Evolutionary conservation across 1,284 basidiomycete genomes (phyloP), one percentile per base, ranked within the genome.

Genomic region (Cryptococcus sp.): DNA sequence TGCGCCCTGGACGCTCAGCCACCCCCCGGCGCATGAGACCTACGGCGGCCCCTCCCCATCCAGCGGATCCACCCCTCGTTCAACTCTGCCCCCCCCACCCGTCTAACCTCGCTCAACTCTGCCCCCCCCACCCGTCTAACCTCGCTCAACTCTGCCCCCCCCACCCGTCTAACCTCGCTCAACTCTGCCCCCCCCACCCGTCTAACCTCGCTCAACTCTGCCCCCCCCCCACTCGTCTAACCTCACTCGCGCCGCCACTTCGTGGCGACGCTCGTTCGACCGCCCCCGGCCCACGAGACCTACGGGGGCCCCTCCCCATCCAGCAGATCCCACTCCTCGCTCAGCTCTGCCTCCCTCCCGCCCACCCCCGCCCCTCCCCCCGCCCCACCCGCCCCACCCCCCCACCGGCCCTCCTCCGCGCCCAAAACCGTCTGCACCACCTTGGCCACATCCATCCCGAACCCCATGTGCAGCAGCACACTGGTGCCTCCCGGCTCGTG

Each of bases 271-370:
- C n/a, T n/a, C n/a, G n/a, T n/a, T n/a, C n/a, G n/a, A n/a, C n/a
- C n/a, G n/a, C n/a, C n/a, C n/a, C n/a, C n/a, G n/a, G n/a, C n/a
- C n/a, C n/a, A n/a, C n/a, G n/a, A n/a, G n/a, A n/a, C n/a, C n/a
- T n/a, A n/a, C n/a, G n/a, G n/a, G n/a, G n/a, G 9, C 21, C 44
- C 37, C 18, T 60, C 53, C 53, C 55, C 52, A 43, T 73, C 67
- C n/a, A 73, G 40, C 21, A 72, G 52, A 53, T 73, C 71, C 71
- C 72, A 73, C 4, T 61, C 67, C 38, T 73, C 70, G 24, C 65
- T 68, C 23, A 68, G 52, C 28, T 63, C n/a, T 57, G 46, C 8
- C 49, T 51, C 16, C 47, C 1, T 46, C 47, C 16, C 64, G 60
- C 53, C 70, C 72, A 5, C 20, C 21, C 37, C 24, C 62, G 53